A percentile compares a stretch with the other conserved stretches of the same genome.
Conservation (phyloP, 768 basidiomycete species). For the Ramaria rubella region DNA sequence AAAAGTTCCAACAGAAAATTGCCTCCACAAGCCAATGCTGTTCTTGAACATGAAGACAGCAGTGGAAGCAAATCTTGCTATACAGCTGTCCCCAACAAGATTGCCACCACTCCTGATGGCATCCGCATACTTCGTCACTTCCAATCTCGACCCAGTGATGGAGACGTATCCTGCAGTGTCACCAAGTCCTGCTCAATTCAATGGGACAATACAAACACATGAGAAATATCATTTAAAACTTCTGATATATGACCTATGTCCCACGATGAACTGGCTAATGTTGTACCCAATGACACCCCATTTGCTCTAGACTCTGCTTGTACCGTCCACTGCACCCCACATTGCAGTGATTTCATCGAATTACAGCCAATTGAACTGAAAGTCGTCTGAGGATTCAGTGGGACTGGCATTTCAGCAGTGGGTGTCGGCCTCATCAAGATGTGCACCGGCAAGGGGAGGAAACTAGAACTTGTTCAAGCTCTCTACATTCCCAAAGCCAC, state of each 20-base stretch:
- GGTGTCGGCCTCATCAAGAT: neutral
- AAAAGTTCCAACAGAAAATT: too few relatives aligned
- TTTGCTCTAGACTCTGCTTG: too few relatives aligned
- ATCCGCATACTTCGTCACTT: neutral
- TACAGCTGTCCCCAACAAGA: neutral
- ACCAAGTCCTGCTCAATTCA: neutral
- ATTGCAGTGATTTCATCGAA: neutral
- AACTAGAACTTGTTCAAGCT: slow-evolving; percentile 14
- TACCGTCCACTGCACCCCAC: neutral
- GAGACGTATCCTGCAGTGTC: neutral
- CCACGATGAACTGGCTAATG: neutral
- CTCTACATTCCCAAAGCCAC: slow-evolving; percentile 21
- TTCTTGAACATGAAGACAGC: too few relatives aligned
- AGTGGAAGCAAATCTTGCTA: neutral
- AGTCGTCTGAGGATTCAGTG: neutral
- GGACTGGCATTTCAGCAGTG: neutral
- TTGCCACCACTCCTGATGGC: neutral
- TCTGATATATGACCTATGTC: neutral
- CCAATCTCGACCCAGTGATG: neutral
- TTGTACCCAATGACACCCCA: neutral
- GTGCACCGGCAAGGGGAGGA: neutral
- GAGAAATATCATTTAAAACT: neutral
- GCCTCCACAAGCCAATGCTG: too few relatives aligned
- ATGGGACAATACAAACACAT: neutral
- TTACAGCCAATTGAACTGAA: neutral